These are phyloP conservation scores for Acanthamoeba divionensis DNA, from an alignment of 208 protist genomes.

Conservation along the genomic window DNA sequence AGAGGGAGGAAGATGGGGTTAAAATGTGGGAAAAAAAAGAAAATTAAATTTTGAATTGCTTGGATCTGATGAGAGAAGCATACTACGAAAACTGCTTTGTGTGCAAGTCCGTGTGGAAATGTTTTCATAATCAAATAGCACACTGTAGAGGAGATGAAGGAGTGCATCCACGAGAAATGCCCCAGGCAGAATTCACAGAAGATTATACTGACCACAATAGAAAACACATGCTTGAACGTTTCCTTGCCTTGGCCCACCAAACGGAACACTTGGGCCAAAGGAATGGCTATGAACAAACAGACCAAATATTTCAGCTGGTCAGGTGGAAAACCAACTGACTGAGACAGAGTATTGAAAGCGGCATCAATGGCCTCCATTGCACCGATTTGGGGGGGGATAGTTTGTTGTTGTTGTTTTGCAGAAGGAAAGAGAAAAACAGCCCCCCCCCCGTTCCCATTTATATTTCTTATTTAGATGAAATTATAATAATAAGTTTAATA, in stretches of 20 bases:
- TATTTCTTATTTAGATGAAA: neutral
- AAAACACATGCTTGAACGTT: conserved; percentile 1
- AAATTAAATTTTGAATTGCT: neutral
- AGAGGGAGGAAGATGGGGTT: neutral
- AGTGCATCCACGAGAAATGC: conserved; percentile 19
- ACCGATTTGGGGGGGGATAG: no score
- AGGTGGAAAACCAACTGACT: neutral
- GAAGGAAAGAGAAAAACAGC: no score
- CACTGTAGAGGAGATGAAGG: neutral
- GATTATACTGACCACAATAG: neutral
- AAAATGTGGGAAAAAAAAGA: neutral
- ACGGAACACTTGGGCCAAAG: neutral
- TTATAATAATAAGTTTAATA: no score
- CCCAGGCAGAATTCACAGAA: conserved; percentile 30
- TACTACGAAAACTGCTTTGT: conserved; percentile 50
- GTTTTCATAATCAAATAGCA: neutral
- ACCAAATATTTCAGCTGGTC: conserved; percentile 41
- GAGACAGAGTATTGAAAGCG: neutral
- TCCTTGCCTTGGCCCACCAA: neutral
- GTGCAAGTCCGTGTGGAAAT: neutral
- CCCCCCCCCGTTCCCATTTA: neutral
- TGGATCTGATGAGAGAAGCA: neutral
- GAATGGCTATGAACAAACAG: neutral
- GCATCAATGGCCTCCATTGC: neutral
- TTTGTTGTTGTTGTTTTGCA: no score